Percentiles rank a stretch among this genome's conserved stretches.
Conservation (phyloP, 805 yeast species). For the Candida vartiovaarae region DNA sequence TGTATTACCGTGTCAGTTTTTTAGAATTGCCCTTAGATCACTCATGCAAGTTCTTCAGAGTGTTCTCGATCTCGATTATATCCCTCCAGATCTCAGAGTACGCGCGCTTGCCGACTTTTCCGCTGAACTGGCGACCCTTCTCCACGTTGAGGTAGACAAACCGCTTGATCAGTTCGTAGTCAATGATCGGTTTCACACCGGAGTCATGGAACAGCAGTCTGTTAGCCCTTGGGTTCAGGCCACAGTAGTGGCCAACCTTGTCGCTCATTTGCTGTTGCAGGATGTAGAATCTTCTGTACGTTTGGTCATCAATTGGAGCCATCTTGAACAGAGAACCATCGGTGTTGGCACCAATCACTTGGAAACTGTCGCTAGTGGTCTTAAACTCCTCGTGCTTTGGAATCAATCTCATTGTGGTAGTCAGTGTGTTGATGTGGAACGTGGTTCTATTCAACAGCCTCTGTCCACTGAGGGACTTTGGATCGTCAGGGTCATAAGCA, state of each 20-base stretch:
- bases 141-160: conserved; percentile 53
- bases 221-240: conserved; percentile 66
- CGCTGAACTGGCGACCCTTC: conserved; percentile 44
- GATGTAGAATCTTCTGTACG: conserved; percentile 74
- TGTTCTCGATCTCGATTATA: conserved; percentile 47
- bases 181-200: conserved; percentile 57
- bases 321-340: conserved; percentile 79
- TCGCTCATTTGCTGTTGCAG: conserved; percentile 84
- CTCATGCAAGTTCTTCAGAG: conserved; percentile 19
- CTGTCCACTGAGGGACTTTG: conserved; percentile 74
- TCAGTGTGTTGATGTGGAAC: conserved; percentile 57
- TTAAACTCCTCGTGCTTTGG: conserved; percentile 29
- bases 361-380: conserved; percentile 33
- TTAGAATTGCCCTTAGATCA: neutral
- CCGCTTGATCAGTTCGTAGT: conserved; percentile 47
- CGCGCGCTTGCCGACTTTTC: conserved; percentile 51
- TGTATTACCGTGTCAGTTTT: no score
- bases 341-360: conserved; percentile 60
- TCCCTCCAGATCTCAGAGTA: conserved; percentile 64
- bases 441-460: conserved; percentile 62
- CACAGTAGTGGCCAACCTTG: conserved; percentile 64
- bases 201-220: conserved; percentile 27
- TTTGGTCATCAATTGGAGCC: conserved; percentile 65
- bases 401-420: conserved; percentile 46
- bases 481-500: conserved; percentile 90